Evolutionary conservation across 805 yeast species (phyloP), one percentile per base, ranked within the genome.

Genomic region (Schwanniomyces pseudopolymorphus): DNA sequence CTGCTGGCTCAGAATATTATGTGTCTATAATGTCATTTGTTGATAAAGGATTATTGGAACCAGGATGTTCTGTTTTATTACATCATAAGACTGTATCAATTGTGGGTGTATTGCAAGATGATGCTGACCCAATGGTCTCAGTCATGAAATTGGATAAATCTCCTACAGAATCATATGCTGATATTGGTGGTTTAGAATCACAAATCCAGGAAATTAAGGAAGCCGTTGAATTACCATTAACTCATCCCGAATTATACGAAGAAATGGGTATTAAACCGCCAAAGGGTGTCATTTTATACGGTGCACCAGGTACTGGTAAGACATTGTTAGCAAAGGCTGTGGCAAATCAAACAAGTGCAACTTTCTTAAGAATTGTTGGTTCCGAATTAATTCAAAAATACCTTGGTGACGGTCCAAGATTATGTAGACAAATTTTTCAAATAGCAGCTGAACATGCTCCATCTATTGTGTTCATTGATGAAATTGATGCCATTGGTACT

Each of bases 251-350:
- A 67, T 74, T 92, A 58, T 92, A 91, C 69, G 97, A 94, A 72
- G 97, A 91, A 68, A 91, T 92, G 97, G 98, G 98, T 59, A 92
- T 92, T 60, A 90, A 91, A 62, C 98, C 97, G 10, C 98, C 98
- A 44, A 92, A 92, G 72, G 98, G 98, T 72, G 98, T 92, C 43
- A 91, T 92, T 57, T 76, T 92, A 48, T 92, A 92, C 64, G 98
- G 98, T 61, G 95, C 97, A 0, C 98, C 98, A 28, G 98, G 98
- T 69, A 92, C 98, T 3, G 98, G 98, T 58, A 92, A 92, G 67
- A 92, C 98, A 0, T 74, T 92, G 48, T 77, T 92, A 56, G 98
- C 98, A 11, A 92, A 91, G 67, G 99, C 99, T 0, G 99, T 94
- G 40, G 99, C 99, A 3, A 92, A 94, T 68, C 97, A 94, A 63